Evolutionary conservation across 352 stramenopile species (phyloP).

Genomic region (Phytophthora fragariaefolia): DNA sequence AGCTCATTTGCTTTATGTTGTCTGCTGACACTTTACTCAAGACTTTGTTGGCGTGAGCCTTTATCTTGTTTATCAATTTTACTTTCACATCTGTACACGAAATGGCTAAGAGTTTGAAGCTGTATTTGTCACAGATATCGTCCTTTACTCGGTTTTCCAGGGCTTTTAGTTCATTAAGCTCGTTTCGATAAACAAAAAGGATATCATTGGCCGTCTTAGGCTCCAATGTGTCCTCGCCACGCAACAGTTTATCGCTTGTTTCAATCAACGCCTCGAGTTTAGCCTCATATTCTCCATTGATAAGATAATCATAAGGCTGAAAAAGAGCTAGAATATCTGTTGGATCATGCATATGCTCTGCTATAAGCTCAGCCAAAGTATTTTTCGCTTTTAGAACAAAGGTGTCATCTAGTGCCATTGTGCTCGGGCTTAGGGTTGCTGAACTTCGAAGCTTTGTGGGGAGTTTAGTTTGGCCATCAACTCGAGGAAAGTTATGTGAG

Average conservation of each 20-base stretch:
- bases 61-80: conserved; percentile 77
- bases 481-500: conserved; percentile 88
- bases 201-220: conserved; percentile 47
- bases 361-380: conserved; percentile 54
- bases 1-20: conserved; percentile 87
- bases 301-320: conserved; percentile 73
- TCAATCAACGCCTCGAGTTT: conserved; percentile 64
- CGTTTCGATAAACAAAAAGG: conserved; percentile 51
- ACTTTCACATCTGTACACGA: conserved; percentile 90
- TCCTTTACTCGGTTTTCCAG: conserved; percentile 55
- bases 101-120: conserved; percentile 91
- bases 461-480: conserved; percentile 84
- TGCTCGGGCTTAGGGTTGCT: conserved; percentile 81
- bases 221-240: conserved; percentile 17
- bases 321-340: conserved; percentile 76
- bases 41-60: conserved; percentile 70
- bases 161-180: conserved; percentile 60
- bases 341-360: conserved; percentile 74
- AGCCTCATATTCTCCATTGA: conserved; percentile 81
- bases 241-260: conserved; percentile 28
- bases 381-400: conserved; percentile 83
- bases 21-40: conserved; percentile 86
- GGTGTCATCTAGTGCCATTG: conserved; percentile 77
- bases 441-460: conserved; percentile 65
- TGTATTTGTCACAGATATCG: conserved; percentile 86